Conservation (phyloP, 1,139 yeast genomes). For the Suhomyces atakaporum region DNA sequence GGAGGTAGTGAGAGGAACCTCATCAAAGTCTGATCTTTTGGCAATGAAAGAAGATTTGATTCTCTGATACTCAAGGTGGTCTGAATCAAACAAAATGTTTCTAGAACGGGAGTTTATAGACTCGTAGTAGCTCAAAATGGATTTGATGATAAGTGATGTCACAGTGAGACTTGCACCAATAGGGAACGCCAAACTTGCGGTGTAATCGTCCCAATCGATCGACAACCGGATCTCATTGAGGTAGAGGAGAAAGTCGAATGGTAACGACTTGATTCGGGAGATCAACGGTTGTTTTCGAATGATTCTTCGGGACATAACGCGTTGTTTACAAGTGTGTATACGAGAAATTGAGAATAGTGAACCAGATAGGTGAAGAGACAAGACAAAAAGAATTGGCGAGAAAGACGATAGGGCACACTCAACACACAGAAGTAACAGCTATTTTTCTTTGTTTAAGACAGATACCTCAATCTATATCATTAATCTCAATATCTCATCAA, state of each 20-base stretch:
- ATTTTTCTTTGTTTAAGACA: no score
- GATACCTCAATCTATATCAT: no score
- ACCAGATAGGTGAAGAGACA: background rate
- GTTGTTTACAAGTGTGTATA: no score
- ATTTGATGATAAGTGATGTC: conserved; percentile 22
- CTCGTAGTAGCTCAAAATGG: conserved; percentile 22
- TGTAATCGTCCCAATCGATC: conserved; percentile 67
- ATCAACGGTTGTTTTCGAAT: conserved; percentile 30
- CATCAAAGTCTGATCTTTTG: conserved; percentile 6
- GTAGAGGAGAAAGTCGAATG: conserved; percentile 56
- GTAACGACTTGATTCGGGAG: conserved; percentile 49
- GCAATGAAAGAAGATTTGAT: conserved; percentile 23
- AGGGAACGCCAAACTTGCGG: conserved; percentile 47
- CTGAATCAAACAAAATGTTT: conserved; percentile 31
- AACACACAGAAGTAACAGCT: no score
- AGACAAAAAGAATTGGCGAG: no score
- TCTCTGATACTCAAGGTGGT: conserved; percentile 35
- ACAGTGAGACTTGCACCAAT: conserved; percentile 40
- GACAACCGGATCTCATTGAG: conserved; percentile 55
- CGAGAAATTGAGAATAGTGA: background rate
- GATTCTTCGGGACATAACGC: conserved; percentile 10
- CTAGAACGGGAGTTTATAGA: conserved; percentile 23
- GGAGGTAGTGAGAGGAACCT: conserved; percentile 15
- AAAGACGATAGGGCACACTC: no score
- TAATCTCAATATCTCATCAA: no score